Percentiles rank a stretch among this genome's conserved stretches.
These are phyloP conservation scores for Carex littledalei DNA, from an alignment of 176 grass and related monocot genomes.

Conservation along the genomic window DNA sequence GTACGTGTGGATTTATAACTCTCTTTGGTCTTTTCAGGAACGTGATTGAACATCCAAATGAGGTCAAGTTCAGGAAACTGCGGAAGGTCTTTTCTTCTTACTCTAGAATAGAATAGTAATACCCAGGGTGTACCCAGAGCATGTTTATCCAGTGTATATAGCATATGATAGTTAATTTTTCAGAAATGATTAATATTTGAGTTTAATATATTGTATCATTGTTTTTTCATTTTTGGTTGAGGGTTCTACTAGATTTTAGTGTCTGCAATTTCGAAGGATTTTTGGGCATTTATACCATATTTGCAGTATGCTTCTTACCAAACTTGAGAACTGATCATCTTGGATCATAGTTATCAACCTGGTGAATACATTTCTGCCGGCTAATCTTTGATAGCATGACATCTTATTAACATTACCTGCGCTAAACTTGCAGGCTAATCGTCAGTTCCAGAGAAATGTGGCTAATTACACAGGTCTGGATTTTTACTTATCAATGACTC, in stretches of 20 bases:
- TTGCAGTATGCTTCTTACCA: neutral
- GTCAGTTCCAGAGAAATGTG: constrained; percentile 71
- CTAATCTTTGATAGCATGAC: neutral
- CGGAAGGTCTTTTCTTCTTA: constrained; percentile 55
- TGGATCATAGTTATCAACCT: neutral
- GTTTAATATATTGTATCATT: neutral
- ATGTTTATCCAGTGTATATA: neutral
- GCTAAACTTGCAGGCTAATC: constrained; percentile 50
- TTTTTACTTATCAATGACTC: neutral
- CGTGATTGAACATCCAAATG: constrained; percentile 75
- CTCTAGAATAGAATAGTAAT: neutral
- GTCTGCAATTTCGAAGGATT: neutral
- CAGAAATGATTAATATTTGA: neutral
- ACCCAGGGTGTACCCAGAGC: neutral
- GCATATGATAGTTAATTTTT: neutral
- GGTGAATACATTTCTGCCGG: neutral
- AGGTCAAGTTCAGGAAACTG: constrained; percentile 63
- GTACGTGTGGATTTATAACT: neutral
- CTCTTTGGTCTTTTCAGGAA: constrained; percentile 34
- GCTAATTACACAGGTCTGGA: constrained; percentile 56
- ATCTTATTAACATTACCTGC: neutral
- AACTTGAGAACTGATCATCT: neutral
- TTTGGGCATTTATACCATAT: neutral
- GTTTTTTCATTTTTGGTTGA: neutral
- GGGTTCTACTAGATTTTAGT: neutral